Evolutionary conservation across 192 early-diverging fungal genomes (phyloP).

Genomic region (Coemansia sp.): DNA sequence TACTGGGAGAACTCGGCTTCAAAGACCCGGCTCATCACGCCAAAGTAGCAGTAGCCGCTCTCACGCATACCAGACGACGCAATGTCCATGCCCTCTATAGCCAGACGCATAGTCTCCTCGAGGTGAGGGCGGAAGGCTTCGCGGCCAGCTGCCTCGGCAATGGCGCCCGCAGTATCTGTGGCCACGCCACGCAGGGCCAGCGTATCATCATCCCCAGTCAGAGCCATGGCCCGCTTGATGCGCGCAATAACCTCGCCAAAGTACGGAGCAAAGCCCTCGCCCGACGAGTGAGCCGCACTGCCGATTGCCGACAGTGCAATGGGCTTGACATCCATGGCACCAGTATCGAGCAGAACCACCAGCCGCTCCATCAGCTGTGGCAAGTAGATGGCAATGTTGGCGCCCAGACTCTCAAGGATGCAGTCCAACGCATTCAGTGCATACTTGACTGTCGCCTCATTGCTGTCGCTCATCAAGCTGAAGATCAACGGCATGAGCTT

Average conservation of each 20-base stretch:
- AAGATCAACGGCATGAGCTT: conserved; percentile 84
- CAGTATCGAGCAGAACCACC: conserved; percentile 69
- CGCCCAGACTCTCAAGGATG: conserved; percentile 83
- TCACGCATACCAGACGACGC: conserved; percentile 75
- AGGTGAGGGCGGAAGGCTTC: conserved; percentile 77
- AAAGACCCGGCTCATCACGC: conserved; percentile 77
- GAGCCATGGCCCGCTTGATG: conserved; percentile 68
- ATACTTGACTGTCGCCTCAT: conserved; percentile 70
- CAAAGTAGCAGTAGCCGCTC: conserved; percentile 85
- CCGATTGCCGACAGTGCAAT: conserved; percentile 84
- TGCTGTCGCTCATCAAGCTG: conserved; percentile 74
- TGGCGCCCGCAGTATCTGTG: conserved; percentile 77
- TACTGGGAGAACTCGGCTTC: conserved; percentile 79
- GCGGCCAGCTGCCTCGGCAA: conserved; percentile 84
- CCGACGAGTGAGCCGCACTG: conserved; percentile 85
- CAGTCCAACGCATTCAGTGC: conserved; percentile 84
- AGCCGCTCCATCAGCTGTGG: conserved; percentile 81
- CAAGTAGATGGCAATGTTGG: conserved; percentile 77
- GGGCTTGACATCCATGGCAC: conserved; percentile 66
- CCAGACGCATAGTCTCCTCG: conserved; percentile 71
- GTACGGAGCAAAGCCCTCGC: conserved; percentile 65
- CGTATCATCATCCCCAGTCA: conserved; percentile 66
- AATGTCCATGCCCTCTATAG: conserved; percentile 73
- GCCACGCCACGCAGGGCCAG: conserved; percentile 80
- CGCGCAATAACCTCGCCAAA: conserved; percentile 70